A percentile compares a stretch with the other conserved stretches of the same genome.
Evolutionary conservation across 129 eudicot genomes (phyloP).

Genomic region (Lonicera japonica): DNA sequence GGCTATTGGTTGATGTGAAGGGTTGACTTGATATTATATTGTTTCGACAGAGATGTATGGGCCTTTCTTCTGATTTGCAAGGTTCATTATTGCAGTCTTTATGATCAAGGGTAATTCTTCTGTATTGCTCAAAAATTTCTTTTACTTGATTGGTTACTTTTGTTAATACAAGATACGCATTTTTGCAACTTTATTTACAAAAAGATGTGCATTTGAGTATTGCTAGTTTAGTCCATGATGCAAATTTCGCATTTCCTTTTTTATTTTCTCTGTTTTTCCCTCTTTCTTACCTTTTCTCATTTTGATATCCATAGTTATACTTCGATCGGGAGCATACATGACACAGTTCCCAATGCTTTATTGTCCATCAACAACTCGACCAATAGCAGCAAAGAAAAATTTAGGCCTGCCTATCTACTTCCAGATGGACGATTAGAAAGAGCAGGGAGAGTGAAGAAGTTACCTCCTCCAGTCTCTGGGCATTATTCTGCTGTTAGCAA

Average conservation of each 20-base stretch:
- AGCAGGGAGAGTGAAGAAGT: conserved; percentile 78
- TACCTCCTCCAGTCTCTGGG: conserved; percentile 19
- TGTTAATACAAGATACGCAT: no score
- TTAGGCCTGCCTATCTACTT: conserved; percentile 79
- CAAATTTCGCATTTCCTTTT: background rate
- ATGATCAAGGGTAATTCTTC: conserved; percentile 80
- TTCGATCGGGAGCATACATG: conserved; percentile 88
- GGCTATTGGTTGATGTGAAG: background rate
- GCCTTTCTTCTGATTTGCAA: conserved; percentile 85
- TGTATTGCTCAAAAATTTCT: background rate
- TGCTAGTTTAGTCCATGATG: no score
- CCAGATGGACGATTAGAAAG: conserved; percentile 92
- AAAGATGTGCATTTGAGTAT: background rate
- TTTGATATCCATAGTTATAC: conserved; percentile 52
- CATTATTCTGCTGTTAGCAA: conserved; percentile 35
- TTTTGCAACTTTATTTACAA: background rate
- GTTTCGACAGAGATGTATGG: conserved; percentile 77
- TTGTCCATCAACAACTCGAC: conserved; percentile 35
- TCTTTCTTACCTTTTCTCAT: background rate
- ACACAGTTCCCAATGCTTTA: conserved; percentile 82
- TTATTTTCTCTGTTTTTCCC: background rate
- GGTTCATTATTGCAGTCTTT: conserved; percentile 87
- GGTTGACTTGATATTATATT: conserved; percentile 15
- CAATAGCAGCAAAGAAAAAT: conserved; percentile 38
- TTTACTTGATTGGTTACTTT: background rate